A percentile compares a stretch with the other conserved stretches of the same genome.
phyloP scores from a whole-genome alignment of 225 moss, liverwort and hornwort species.

The Physcomitrellopsis africana region DNA sequence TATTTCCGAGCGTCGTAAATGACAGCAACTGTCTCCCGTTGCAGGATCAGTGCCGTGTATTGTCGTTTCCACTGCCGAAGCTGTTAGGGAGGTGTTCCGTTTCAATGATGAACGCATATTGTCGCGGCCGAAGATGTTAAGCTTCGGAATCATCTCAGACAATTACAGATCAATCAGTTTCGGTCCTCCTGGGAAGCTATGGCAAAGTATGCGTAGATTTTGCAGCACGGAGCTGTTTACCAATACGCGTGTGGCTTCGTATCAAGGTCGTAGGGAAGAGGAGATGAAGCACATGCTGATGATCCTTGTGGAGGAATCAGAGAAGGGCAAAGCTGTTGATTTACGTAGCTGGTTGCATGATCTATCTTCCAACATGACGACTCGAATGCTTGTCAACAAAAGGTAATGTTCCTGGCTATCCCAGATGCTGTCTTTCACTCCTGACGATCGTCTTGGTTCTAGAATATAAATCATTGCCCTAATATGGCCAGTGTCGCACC shows the following conservation, averaged over 20 bases:
- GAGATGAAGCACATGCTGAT: conserved; percentile 45
- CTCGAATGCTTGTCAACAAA: conserved; percentile 56
- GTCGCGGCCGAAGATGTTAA: conserved; percentile 29
- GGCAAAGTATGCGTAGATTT: conserved; percentile 41
- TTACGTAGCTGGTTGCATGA: conserved; percentile 43
- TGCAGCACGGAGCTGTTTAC: conserved; percentile 45
- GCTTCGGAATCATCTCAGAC: conserved; percentile 30
- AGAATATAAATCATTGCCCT: not conserved
- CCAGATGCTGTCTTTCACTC: too few relatives aligned
- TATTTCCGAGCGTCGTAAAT: not conserved
- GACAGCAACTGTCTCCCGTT: too few relatives aligned
- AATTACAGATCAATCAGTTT: conserved; percentile 38
- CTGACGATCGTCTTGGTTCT: too few relatives aligned
- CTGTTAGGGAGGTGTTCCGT: conserved; percentile 42
- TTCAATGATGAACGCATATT: conserved; percentile 34
- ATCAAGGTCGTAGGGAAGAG: conserved; percentile 35
- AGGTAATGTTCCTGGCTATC: conserved; percentile 14
- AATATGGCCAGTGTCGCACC: not conserved
- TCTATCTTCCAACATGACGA: conserved; percentile 45
- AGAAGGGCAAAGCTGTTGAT: conserved; percentile 30
- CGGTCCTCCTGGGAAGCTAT: conserved; percentile 39
- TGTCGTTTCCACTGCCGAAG: conserved; percentile 41
- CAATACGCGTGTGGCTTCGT: conserved; percentile 35
- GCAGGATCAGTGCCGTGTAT: conserved; percentile 45
- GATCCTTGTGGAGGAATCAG: conserved; percentile 13